Conservation (phyloP, 352 stramenopile species). For the Achlya hypogyna region DNA sequence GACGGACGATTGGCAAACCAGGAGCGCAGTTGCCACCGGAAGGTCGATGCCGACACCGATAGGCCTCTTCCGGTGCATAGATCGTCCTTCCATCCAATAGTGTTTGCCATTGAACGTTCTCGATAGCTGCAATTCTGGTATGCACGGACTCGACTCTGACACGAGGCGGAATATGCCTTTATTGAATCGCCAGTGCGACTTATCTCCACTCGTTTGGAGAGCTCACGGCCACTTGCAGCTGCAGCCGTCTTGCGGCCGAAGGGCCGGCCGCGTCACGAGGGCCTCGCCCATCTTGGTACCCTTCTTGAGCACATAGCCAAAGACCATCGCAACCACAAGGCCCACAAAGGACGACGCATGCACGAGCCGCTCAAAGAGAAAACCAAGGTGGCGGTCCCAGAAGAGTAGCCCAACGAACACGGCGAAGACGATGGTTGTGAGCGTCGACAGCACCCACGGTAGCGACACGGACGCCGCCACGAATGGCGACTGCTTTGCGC, state of each 20-base stretch:
- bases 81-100: no score
- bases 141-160: no score
- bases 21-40: no score
- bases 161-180: no score
- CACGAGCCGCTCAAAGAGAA: constrained; percentile 48
- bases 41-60: no score
- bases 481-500: constrained; percentile 49
- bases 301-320: constrained; percentile 67
- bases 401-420: constrained; percentile 37
- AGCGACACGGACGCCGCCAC: constrained; percentile 24
- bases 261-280: constrained; percentile 49
- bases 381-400: constrained; percentile 23
- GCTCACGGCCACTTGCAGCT: constrained; percentile 18
- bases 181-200: not conserved
- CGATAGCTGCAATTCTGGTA: no score
- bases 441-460: constrained; percentile 42
- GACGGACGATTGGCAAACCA: no score
- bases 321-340: constrained; percentile 34
- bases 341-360: constrained; percentile 45
- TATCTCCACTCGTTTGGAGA: not conserved
- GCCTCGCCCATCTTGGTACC: constrained; percentile 53
- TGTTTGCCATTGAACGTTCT: no score
- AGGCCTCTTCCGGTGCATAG: no score
- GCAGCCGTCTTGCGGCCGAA: constrained; percentile 66
- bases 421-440: constrained; percentile 35